Evolutionary conservation across 139 green algal species (phyloP), one percentile per base, ranked within the genome.

Genomic region (Pleodorina starrii): DNA sequence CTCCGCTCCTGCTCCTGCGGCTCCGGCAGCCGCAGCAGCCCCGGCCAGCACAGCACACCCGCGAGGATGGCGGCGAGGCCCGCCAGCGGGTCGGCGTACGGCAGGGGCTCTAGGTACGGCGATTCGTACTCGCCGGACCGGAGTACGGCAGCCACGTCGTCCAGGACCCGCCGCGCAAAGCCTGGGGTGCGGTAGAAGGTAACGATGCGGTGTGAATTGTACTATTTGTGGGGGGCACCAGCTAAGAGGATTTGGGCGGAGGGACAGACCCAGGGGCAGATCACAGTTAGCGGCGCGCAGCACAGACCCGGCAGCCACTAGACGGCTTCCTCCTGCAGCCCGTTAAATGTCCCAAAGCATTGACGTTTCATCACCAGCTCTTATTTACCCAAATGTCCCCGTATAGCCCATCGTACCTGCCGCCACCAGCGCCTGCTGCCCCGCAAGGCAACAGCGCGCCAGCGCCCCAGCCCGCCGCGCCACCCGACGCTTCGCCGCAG

Each of bases 11-110:
- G 6, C 5, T 46, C 77, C 59, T 60, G 11, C 21, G 29, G 48
- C 21, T 48, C 51, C 32, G 35, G 12, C 76, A 71, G 76, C 78
- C n/a, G 51, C 82, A 88, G 44, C 44, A 88, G 63, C 11, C 82
- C 82, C 82, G 82, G 82, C 82, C 82, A 88, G 66, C 44, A 38
- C 63, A 88, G 46, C 43, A 88, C 32, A 5, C 51, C 82, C 21
- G n/a, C 32, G 36, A 88, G 82, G 21, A 57, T 36, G 10, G 44
- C 44, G 0, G 1, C 27, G 2, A 68, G 66, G 6, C 32, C 66
- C 44, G 82, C 82, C n/a, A 88, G 32, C 35, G 66, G 44, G 44
- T 88, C 82, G 21, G 66, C 66, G 68, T 88, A 88, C 17, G 82
- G 66, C 63, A 88, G 82, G 1, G 82, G 63, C 66, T 88, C 82